Evolutionary conservation across 2,329 filamentous ascomycete genomes (phyloP).

Genomic region (Phialocephala sp.): DNA sequence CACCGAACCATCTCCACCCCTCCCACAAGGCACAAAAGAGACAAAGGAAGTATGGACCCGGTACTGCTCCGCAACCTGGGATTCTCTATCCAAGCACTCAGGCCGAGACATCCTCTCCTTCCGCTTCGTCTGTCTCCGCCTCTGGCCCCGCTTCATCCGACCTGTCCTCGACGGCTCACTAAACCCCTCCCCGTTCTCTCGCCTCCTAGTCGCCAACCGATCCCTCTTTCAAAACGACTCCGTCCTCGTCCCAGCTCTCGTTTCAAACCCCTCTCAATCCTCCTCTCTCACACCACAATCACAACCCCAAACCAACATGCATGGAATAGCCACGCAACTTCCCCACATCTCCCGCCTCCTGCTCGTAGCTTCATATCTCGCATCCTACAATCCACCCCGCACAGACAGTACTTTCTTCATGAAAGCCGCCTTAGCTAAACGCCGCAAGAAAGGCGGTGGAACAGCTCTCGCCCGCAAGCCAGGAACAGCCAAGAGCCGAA

Average conservation of each 20-base stretch:
- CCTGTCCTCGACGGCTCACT: conserved; percentile 74
- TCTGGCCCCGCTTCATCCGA: conserved; percentile 86
- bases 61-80: conserved; percentile 85
- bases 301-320: conserved; percentile 28
- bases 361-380: conserved; percentile 78
- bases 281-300: conserved; percentile 26
- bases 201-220: conserved; percentile 75
- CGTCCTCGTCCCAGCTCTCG: conserved; percentile 70
- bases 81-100: conserved; percentile 81
- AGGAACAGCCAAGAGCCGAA: conserved; percentile 61
- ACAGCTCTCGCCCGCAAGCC: conserved; percentile 45
- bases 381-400: conserved; percentile 78
- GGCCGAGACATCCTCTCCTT: conserved; percentile 80
- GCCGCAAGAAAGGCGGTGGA: conserved; percentile 50
- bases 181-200: conserved; percentile 80
- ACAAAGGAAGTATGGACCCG: conserved; percentile 77
- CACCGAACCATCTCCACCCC: conserved; percentile 52
- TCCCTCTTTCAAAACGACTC: conserved; percentile 74
- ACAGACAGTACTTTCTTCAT: conserved; percentile 79
- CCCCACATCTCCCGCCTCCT: conserved; percentile 77
- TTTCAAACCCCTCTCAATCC: conserved; percentile 42
- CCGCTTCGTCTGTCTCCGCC: conserved; percentile 67
- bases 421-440: conserved; percentile 45
- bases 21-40: conserved; percentile 50
- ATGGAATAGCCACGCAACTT: conserved; percentile 59